Percentiles rank a stretch among this genome's conserved stretches.
Conservation (phyloP, 306 rosid genomes). For the Sophora flavescens region DNA sequence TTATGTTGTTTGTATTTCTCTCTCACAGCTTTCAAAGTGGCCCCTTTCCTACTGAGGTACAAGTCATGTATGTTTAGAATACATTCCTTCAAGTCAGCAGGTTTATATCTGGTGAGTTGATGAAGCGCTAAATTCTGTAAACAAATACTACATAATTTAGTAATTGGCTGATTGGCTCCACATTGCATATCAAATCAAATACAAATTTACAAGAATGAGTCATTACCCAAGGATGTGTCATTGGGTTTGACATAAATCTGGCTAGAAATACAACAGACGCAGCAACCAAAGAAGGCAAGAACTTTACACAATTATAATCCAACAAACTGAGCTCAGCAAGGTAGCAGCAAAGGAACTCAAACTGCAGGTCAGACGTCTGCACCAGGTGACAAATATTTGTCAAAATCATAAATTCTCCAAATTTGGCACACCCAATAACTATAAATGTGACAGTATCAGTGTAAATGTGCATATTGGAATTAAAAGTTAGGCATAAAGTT, state of each 20-base stretch:
- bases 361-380: conserved; percentile 67
- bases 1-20: conserved; percentile 86
- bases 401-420: conserved; percentile 11
- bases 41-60: conserved; percentile 78
- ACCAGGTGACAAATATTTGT: neutral
- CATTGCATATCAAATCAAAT: neutral
- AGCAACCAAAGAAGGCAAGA: conserved; percentile 89
- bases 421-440: neutral
- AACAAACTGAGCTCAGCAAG: conserved; percentile 91
- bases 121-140: conserved; percentile 60
- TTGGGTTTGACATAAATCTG: conserved; percentile 66
- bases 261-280: conserved; percentile 81
- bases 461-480: neutral
- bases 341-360: conserved; percentile 80
- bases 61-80: conserved; percentile 69
- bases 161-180: conserved; percentile 5
- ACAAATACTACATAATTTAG: conserved; percentile 26
- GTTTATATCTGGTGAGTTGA: conserved; percentile 65
- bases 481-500: neutral
- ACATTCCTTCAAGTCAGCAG: conserved; percentile 73
- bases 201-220: neutral
- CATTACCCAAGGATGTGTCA: conserved; percentile 83
- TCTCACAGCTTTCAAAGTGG: conserved; percentile 69
- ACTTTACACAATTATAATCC: conserved; percentile 76
- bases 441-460: neutral